These are phyloP conservation scores for Eucalyptus cloeziana DNA, from an alignment of 345 rosid genomes.

Conservation along the genomic window DNA sequence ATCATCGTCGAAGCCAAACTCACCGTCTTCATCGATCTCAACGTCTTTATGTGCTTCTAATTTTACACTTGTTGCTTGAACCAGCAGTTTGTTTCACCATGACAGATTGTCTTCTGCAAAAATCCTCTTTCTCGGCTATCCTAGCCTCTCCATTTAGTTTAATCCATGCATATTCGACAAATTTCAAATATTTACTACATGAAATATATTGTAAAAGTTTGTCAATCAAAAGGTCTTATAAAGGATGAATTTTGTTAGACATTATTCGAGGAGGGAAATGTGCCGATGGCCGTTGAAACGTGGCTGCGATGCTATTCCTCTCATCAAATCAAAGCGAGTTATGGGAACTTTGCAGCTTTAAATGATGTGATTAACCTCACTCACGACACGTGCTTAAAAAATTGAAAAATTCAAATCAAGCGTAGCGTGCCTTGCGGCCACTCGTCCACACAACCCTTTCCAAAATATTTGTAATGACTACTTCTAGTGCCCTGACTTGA, in stretches of 20 bases:
- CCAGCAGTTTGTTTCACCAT: accelerated
- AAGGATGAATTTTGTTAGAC: background rate
- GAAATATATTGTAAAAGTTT: background rate
- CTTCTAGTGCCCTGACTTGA: background rate
- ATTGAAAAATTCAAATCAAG: background rate
- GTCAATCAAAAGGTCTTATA: background rate
- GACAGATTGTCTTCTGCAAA: background rate
- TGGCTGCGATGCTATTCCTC: background rate
- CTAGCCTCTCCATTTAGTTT: background rate
- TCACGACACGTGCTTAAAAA: background rate
- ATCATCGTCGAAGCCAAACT: too few species aligned
- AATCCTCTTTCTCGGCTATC: background rate
- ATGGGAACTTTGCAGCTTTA: background rate
- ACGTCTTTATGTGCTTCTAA: background rate
- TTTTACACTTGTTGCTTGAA: background rate
- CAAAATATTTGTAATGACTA: background rate
- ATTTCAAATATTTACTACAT: background rate
- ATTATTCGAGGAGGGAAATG: background rate
- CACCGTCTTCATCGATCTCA: too few species aligned
- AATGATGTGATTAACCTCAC: background rate
- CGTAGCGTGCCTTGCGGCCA: background rate
- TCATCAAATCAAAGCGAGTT: background rate
- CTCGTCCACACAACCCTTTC: background rate
- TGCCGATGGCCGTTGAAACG: background rate
- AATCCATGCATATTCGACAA: background rate